Evolutionary conservation across 805 yeast species (phyloP).

Genomic region (Pichia membranifaciens): DNA sequence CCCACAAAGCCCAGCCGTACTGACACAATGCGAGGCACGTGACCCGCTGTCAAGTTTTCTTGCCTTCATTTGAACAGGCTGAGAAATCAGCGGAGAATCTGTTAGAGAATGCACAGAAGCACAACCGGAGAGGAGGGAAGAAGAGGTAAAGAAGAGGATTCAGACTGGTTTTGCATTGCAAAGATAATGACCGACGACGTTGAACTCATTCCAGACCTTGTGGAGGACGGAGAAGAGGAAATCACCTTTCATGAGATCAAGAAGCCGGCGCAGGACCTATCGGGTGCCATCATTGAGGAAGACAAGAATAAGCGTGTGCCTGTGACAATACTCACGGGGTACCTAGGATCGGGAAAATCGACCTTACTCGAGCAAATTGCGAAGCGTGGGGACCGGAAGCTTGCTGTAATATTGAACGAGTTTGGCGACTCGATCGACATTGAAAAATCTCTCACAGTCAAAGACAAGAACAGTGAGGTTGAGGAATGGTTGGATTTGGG

Average conservation of each 20-base stretch:
- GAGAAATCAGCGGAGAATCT: too few species aligned
- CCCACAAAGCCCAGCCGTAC: too few species aligned
- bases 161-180: background rate
- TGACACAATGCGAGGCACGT: too few species aligned
- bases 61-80: too few species aligned
- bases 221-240: conserved; percentile 20
- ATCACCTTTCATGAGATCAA: conserved; percentile 21
- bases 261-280: conserved; percentile 11
- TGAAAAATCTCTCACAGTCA: conserved; percentile 77
- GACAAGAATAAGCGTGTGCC: conserved; percentile 54
- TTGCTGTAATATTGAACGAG: conserved; percentile 90
- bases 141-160: too few species aligned
- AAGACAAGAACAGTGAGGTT: conserved; percentile 46
- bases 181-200: conserved; percentile 11
- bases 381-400: conserved; percentile 56
- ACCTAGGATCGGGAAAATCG: conserved; percentile 90
- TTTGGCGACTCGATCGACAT: conserved; percentile 88
- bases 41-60: too few species aligned
- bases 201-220: conserved; percentile 27
- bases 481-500: conserved; percentile 97
- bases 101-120: too few species aligned
- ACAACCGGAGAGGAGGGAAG: too few species aligned
- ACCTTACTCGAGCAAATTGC: conserved; percentile 77
- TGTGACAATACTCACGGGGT: conserved; percentile 89
- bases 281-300: conserved; percentile 19